Percentiles rank a stretch among this genome's conserved stretches.
Conservation (phyloP, 2,329 filamentous ascomycete species). For the Sporothrix brasiliensis region DNA sequence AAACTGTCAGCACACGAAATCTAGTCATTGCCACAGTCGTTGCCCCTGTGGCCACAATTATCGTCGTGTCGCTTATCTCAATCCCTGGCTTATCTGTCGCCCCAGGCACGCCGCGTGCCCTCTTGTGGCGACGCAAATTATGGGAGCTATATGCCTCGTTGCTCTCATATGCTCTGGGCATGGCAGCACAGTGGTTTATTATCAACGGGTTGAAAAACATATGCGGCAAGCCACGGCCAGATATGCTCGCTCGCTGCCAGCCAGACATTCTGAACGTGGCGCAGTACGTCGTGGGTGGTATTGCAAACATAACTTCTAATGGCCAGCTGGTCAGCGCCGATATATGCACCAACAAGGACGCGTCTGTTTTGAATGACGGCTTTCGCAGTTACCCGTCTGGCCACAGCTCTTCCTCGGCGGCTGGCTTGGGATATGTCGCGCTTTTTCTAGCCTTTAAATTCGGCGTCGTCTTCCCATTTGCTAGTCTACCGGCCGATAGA, state of each 20-base stretch:
- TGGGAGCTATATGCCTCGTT: constrained; percentile 90
- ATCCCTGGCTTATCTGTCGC: constrained; percentile 73
- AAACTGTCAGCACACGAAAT: constrained; percentile 70
- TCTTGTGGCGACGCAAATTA: constrained; percentile 78
- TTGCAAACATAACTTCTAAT: constrained; percentile 54
- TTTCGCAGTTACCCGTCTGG: constrained; percentile 84
- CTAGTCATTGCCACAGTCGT: constrained; percentile 66
- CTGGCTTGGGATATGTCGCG: constrained; percentile 80
- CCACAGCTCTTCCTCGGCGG: constrained; percentile 74
- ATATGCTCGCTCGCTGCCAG: constrained; percentile 68
- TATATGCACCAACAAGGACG: constrained; percentile 73
- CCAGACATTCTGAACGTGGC: constrained; percentile 70
- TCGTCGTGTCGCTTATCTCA: constrained; percentile 67
- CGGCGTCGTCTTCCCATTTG: constrained; percentile 71
- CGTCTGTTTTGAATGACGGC: constrained; percentile 68
- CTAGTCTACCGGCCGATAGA: constrained; percentile 54
- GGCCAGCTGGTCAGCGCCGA: constrained; percentile 72
- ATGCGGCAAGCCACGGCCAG: constrained; percentile 75
- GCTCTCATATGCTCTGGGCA: constrained; percentile 76
- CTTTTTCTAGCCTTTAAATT: constrained; percentile 87
- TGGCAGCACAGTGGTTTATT: constrained; percentile 74
- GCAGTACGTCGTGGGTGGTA: constrained; percentile 65
- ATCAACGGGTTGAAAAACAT: constrained; percentile 85
- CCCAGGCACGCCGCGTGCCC: constrained; percentile 60
- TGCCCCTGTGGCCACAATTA: constrained; percentile 68